These are phyloP conservation scores for Rhodotorula mucilaginosa DNA, from an alignment of 1,284 basidiomycete genomes.

Conservation along the genomic window DNA sequence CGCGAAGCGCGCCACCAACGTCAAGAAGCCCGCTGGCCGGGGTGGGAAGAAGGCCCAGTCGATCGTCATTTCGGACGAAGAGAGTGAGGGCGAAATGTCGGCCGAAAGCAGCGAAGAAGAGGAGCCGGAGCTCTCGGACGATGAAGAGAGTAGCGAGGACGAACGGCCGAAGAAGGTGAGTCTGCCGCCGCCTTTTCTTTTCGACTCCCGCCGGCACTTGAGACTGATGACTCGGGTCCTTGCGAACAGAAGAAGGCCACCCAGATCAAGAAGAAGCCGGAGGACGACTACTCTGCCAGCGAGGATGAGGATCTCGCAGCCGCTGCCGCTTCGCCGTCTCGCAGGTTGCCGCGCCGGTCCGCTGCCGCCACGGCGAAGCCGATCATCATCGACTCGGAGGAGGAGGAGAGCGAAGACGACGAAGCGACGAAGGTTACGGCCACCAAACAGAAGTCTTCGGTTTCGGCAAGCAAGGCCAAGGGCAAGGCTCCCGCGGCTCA, in stretches of 20 bases:
- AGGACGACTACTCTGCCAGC: slow-evolving; percentile 9
- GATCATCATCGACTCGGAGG: slow-evolving; percentile 1
- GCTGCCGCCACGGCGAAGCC: not conserved
- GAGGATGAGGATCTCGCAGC: too few relatives aligned
- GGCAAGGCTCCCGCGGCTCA: not conserved
- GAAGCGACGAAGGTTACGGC: not conserved
- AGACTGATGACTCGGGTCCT: not conserved
- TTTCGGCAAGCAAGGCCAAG: not conserved
- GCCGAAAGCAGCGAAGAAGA: not conserved
- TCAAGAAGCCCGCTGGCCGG: not conserved
- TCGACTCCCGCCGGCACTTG: too few relatives aligned
- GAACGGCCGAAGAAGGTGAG: not conserved
- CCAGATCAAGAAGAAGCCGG: not conserved
- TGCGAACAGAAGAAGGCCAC: not conserved
- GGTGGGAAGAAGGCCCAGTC: not conserved
- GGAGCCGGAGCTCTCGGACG: slow-evolving; percentile 3
- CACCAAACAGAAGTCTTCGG: not conserved
- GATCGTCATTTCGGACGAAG: not conserved
- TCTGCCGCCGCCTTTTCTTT: too few relatives aligned
- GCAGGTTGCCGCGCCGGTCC: slow-evolving; percentile 1
- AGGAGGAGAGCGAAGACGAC: slow-evolving; percentile 1
- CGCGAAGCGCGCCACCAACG: not conserved
- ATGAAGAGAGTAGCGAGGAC: not conserved
- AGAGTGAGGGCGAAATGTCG: not conserved
- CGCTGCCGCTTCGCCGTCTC: not conserved